phyloP scores from a whole-genome alignment of 768 basidiomycete genomes.

The Leccinum broughii region DNA sequence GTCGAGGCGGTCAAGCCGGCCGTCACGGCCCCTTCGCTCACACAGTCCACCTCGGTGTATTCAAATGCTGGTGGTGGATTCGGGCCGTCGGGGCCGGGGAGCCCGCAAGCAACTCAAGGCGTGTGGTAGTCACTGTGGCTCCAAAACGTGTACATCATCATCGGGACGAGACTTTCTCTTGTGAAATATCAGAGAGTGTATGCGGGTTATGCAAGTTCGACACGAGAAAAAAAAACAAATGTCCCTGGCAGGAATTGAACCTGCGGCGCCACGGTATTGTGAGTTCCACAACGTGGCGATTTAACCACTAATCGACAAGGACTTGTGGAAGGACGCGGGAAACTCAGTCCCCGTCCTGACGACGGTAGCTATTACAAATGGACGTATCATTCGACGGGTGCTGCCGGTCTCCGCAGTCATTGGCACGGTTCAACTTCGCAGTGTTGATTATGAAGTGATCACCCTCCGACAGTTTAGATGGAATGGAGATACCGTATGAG shows the following conservation, averaged over 20 bases:
- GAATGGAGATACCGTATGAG: not conserved
- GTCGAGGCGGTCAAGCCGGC: slow-evolving; percentile 39
- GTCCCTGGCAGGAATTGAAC: slow-evolving; percentile 40
- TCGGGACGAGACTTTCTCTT: not conserved
- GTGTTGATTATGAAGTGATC: not conserved
- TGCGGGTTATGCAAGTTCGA: too few species aligned
- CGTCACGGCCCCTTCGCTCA: slow-evolving; percentile 15
- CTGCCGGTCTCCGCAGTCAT: not conserved
- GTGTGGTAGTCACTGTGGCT: slow-evolving; percentile 25
- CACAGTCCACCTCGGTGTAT: slow-evolving; percentile 35
- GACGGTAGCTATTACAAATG: not conserved
- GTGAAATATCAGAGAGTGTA: not conserved
- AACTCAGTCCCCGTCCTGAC: not conserved
- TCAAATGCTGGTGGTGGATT: slow-evolving; percentile 28
- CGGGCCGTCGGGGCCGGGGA: slow-evolving; percentile 23
- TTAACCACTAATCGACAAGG: slow-evolving; percentile 46
- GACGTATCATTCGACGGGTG: too few species aligned
- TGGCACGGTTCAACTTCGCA: not conserved
- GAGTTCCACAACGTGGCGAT: slow-evolving; percentile 42
- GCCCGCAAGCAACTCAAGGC: slow-evolving; percentile 27
- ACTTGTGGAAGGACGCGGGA: slow-evolving; percentile 29
- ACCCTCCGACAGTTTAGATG: not conserved
- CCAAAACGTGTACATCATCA: not conserved
- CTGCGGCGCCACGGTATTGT: slow-evolving; percentile 38
- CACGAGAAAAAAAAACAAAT: slow-evolving; percentile 16